Evolutionary conservation across 2,329 filamentous ascomycete species (phyloP).

Genomic region (Aspergillus sp.): DNA sequence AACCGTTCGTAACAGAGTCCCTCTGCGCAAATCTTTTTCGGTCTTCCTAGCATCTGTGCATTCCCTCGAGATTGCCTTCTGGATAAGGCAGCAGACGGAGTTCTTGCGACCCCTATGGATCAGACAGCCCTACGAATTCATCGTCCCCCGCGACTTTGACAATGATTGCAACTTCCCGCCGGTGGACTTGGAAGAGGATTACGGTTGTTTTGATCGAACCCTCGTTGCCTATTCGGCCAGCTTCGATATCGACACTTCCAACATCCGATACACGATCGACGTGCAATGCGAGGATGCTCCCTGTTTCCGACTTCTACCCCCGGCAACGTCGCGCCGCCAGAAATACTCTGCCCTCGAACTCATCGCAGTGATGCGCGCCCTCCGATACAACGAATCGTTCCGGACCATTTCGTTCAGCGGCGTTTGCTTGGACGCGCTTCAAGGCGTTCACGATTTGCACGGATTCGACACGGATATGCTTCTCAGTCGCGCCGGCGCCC

Average conservation of each 20-base stretch:
- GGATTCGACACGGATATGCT: constrained; percentile 63
- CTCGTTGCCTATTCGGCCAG: constrained; percentile 68
- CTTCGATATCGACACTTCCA: constrained; percentile 66
- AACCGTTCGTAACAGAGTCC: constrained; percentile 43
- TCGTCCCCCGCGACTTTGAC: constrained; percentile 57
- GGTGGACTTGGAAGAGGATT: constrained; percentile 56
- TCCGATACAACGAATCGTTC: constrained; percentile 71
- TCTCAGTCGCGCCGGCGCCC: constrained; percentile 59
- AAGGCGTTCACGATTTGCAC: constrained; percentile 59
- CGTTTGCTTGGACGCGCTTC: constrained; percentile 64
- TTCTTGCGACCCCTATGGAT: constrained; percentile 66
- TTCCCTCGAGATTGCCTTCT: constrained; percentile 63
- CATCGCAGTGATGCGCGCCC: constrained; percentile 66
- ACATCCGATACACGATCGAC: constrained; percentile 64
- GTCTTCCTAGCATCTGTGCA: constrained; percentile 64
- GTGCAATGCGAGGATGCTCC: constrained; percentile 65
- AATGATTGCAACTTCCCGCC: constrained; percentile 50
- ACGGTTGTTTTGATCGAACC: constrained; percentile 65
- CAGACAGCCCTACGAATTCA: constrained; percentile 61
- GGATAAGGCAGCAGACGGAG: constrained; percentile 61
- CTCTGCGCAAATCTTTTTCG: constrained; percentile 55
- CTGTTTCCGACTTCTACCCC: constrained; percentile 62
- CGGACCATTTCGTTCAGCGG: constrained; percentile 66
- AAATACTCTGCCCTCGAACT: constrained; percentile 63
- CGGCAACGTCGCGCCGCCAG: constrained; percentile 47